phyloP scores from a whole-genome alignment of 768 basidiomycete genomes.

The Sporobolomyces roseus region DNA sequence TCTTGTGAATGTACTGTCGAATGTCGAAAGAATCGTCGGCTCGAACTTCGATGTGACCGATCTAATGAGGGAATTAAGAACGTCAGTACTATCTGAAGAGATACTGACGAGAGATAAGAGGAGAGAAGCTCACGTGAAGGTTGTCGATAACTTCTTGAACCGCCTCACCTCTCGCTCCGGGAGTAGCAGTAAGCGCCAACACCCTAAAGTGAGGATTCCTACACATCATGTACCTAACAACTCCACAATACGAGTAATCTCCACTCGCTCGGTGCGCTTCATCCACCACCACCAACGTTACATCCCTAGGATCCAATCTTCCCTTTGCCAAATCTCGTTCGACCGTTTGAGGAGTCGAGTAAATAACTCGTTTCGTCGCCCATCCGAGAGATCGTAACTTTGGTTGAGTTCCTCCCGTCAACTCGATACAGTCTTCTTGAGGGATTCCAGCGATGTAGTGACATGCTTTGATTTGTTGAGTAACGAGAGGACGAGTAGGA shows the following conservation, averaged over 20 bases:
- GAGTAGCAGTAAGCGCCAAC: conserved; percentile 91
- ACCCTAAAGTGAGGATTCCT: conserved; percentile 91
- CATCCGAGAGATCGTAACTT: conserved; percentile 56
- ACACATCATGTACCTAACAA: conserved; percentile 82
- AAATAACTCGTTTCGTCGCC: conserved; percentile 44
- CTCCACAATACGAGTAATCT: conserved; percentile 60
- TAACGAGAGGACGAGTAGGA: conserved; percentile 91
- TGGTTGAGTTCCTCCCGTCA: conserved; percentile 70
- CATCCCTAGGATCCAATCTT: conserved; percentile 70
- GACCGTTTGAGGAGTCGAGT: conserved; percentile 64
- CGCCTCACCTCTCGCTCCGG: conserved; percentile 76
- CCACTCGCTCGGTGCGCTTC: conserved; percentile 86
- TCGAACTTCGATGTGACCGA: conserved; percentile 89
- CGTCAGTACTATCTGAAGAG: too few relatives aligned
- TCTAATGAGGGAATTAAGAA: conserved; percentile 46
- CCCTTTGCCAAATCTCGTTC: conserved; percentile 74
- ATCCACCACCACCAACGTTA: conserved; percentile 87
- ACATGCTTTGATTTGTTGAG: conserved; percentile 90
- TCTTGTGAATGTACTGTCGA: conserved; percentile 77
- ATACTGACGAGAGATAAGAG: too few relatives aligned
- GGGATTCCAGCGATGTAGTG: conserved; percentile 91
- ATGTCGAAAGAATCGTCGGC: conserved; percentile 87
- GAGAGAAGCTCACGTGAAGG: conserved; percentile 56
- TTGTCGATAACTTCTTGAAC: conserved; percentile 87
- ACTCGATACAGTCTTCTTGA: conserved; percentile 72